Percentiles rank a stretch among this genome's conserved stretches.
Evolutionary conservation across 2,329 filamentous ascomycete species (phyloP).

Genomic region (Trichoderma sp.): DNA sequence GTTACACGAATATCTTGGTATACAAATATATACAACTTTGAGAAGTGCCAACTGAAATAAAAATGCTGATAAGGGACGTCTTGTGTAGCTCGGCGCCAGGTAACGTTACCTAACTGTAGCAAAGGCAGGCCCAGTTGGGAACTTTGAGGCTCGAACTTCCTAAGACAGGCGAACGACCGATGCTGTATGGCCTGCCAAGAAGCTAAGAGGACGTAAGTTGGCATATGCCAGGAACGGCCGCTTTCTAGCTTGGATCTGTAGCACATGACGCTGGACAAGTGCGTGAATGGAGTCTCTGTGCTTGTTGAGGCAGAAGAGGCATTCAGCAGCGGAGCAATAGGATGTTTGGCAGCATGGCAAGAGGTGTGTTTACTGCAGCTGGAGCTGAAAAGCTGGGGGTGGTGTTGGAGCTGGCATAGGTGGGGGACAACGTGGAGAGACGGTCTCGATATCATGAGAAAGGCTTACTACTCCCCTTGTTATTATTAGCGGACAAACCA

Average conservation of each 20-base stretch:
- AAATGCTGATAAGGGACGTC: background rate
- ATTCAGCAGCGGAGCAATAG: background rate
- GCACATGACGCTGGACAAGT: background rate
- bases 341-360: background rate
- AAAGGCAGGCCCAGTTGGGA: slow-evolving; percentile 11
- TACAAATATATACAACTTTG: slow-evolving; percentile 4
- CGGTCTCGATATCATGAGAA: background rate
- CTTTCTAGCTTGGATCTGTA: background rate
- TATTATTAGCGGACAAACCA: too few species aligned
- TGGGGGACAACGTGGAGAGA: background rate
- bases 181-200: slow-evolving; percentile 22
- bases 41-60: background rate
- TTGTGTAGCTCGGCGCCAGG: slow-evolving; percentile 8
- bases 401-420: background rate
- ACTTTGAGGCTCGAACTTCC: slow-evolving; percentile 22
- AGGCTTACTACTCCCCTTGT: too few species aligned
- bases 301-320: background rate
- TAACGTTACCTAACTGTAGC: slow-evolving; percentile 25
- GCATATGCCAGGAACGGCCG: slow-evolving; percentile 7
- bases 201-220: background rate
- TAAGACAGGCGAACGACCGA: slow-evolving; percentile 22
- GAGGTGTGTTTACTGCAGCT: background rate
- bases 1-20: background rate
- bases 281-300: background rate
- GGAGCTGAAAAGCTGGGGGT: background rate